Evolutionary conservation across 2,329 filamentous ascomycete species (phyloP).

Genomic region (Alternaria gaisen): DNA sequence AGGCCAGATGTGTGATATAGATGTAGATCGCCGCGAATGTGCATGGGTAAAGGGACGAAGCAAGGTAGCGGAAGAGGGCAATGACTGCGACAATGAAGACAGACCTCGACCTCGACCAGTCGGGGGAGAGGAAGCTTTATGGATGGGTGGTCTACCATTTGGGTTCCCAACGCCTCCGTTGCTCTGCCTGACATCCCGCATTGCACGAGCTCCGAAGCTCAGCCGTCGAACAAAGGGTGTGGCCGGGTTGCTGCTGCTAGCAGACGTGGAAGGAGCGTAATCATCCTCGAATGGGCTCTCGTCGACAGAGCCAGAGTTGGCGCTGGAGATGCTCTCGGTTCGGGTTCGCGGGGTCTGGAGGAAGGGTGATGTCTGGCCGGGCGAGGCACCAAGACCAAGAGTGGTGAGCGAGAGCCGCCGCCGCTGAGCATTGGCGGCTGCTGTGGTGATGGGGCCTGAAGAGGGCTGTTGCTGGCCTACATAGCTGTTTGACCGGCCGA

Average conservation of each 20-base stretch:
- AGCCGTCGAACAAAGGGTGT: slow-evolving; percentile 84
- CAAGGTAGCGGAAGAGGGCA: slow-evolving; percentile 37
- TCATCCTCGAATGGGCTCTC: slow-evolving; percentile 66
- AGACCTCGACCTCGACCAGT: slow-evolving; percentile 66
- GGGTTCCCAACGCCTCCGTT: slow-evolving; percentile 63
- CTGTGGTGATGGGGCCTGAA: slow-evolving; percentile 58
- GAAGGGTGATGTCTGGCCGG: slow-evolving; percentile 55
- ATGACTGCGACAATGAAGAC: slow-evolving; percentile 57
- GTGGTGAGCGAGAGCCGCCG: slow-evolving; percentile 61
- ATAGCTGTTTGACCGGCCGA: slow-evolving; percentile 51
- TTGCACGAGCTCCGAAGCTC: slow-evolving; percentile 86
- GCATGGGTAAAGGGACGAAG: slow-evolving; percentile 34
- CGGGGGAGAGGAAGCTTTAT: slow-evolving; percentile 61
- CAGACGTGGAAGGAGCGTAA: slow-evolving; percentile 59
- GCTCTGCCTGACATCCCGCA: slow-evolving; percentile 72
- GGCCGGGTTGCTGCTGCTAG: slow-evolving; percentile 67
- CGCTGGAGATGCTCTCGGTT: slow-evolving; percentile 59
- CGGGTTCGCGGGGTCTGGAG: slow-evolving; percentile 50
- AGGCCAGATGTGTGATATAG: slow-evolving; percentile 37
- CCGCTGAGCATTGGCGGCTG: slow-evolving; percentile 59
- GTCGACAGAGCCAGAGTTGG: slow-evolving; percentile 58
- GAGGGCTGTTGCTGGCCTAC: slow-evolving; percentile 46
- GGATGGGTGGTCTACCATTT: slow-evolving; percentile 67
- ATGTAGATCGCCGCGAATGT: slow-evolving; percentile 35
- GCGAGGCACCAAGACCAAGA: slow-evolving; percentile 57